Evolutionary conservation across 1,284 basidiomycete genomes (phyloP), one percentile per base, ranked within the genome.

Genomic region (Heterobasidion occidentale): DNA sequence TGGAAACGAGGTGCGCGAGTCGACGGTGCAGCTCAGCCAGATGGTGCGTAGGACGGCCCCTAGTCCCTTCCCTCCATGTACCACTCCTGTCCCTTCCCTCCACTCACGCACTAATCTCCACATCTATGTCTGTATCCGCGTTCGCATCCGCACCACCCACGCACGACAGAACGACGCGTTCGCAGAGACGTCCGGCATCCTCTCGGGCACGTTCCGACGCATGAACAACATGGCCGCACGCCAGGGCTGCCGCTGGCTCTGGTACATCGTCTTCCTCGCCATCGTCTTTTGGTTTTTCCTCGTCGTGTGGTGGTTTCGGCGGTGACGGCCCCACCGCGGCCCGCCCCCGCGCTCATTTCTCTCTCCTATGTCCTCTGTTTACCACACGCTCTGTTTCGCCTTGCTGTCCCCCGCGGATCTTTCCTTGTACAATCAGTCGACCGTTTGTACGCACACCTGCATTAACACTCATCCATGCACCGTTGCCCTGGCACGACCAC

Each of bases 201-300:
- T 99, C 15, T 78, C 86, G 36, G 93, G 93, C 2, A 98, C 97
- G 4, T 97, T 98, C 71, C 83, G 86, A 61, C 81, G 94, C 58
- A 95, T 99, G 95, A 96, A 93, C 75, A 91, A 86, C 68, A 98
- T 99, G 94, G 92, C 96, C 1, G 76, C 78, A 55, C 81, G 90
- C 55, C 95, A 98, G 70, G 92, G 92, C 36, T 96, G 93, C 67
- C 89, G 91, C 58, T 98, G 94, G 91, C 79, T 94, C 67, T 97
- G 92, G 85, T 98, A 98, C 73, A 94, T 97, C 70, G 71, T 93
- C 56, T 98, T 98, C 69, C 77, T 98, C 50, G 66, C 93, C 58
- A 63, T 94, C 58, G 87, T 93, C 34, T 86, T 94, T 65, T 95
- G 92, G 92, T 94, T 95, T 70, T 92, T 96, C 73, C 77, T 94